Evolutionary conservation across 805 yeast genomes (phyloP).

Genomic region (Starmerella floricola): DNA sequence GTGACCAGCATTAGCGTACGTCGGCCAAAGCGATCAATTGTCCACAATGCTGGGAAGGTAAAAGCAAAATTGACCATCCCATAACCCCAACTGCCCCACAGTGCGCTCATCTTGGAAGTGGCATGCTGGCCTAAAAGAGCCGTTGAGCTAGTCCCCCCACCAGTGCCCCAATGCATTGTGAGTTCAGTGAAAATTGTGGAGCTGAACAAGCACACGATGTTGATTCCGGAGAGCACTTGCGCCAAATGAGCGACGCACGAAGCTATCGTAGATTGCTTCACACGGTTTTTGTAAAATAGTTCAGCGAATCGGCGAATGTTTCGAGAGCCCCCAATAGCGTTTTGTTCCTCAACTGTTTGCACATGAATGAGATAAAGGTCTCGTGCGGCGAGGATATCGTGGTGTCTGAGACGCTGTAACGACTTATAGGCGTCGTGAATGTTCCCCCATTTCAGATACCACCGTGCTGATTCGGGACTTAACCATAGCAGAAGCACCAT

Average conservation of each 20-base stretch:
- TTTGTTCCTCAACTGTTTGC: conserved; percentile 34
- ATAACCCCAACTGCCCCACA: conserved; percentile 76
- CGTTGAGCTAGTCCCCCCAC: conserved; percentile 21
- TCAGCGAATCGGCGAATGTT: conserved; percentile 18
- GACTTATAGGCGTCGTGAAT: conserved; percentile 41
- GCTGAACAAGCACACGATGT: conserved; percentile 77
- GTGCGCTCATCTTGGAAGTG: conserved; percentile 38
- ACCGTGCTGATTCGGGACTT: conserved; percentile 61
- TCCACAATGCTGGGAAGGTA: conserved; percentile 70
- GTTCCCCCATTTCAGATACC: conserved; percentile 46
- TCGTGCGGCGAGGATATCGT: conserved; percentile 47
- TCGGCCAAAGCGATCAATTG: conserved; percentile 70
- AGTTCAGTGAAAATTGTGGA: conserved; percentile 54
- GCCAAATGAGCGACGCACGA: conserved; percentile 74
- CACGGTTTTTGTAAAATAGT: conserved; percentile 35
- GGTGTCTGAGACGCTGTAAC: conserved; percentile 36
- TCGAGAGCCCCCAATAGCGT: conserved; percentile 38
- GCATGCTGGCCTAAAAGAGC: conserved; percentile 13
- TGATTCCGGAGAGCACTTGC: conserved; percentile 88
- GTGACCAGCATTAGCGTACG: conserved; percentile 46
- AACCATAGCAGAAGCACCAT: conserved; percentile 41
- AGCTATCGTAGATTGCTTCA: conserved; percentile 70
- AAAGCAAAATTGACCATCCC: conserved; percentile 70
- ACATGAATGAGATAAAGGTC: conserved; percentile 50
- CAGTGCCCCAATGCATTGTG: conserved; percentile 28